phyloP scores from a whole-genome alignment of 345 rosid genomes.

The Lepidium aucheri region DNA sequence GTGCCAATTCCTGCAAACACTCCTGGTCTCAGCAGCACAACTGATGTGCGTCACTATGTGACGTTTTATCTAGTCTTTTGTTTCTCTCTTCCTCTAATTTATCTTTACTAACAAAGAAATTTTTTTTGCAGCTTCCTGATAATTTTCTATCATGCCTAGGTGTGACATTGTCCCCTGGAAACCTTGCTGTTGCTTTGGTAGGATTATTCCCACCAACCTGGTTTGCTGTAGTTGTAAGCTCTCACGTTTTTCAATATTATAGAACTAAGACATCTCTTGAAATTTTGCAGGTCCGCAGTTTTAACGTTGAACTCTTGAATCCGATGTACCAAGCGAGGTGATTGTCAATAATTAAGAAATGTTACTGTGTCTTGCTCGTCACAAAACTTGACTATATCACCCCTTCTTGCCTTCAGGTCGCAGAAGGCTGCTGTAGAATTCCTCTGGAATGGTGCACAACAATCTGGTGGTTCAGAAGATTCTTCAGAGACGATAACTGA shows the following conservation, averaged over 20 bases:
- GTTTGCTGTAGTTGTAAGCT: background rate
- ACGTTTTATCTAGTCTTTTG: background rate
- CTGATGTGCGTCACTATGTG: conserved; percentile 47
- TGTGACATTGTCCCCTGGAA: conserved; percentile 74
- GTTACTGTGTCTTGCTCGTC: background rate
- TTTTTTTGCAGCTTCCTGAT: conserved; percentile 68
- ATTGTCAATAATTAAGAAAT: background rate
- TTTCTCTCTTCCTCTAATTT: conserved; percentile 3
- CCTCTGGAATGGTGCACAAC: conserved; percentile 88
- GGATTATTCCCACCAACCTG: conserved; percentile 7
- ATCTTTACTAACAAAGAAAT: conserved; percentile 9
- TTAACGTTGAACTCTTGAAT: conserved; percentile 59
- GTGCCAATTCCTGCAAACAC: conserved; percentile 52
- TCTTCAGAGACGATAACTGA: conserved; percentile 26
- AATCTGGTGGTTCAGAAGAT: conserved; percentile 28
- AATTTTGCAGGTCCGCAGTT: conserved; percentile 65
- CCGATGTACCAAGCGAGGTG: conserved; percentile 91
- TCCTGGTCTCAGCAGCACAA: conserved; percentile 47
- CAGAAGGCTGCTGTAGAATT: conserved; percentile 85
- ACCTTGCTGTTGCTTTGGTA: conserved; percentile 78
- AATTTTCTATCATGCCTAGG: conserved; percentile 72
- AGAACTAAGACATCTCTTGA: conserved; percentile 7
- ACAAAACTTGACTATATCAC: background rate
- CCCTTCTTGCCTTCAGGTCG: conserved; percentile 37
- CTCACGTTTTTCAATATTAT: background rate